phyloP scores from a whole-genome alignment of 768 basidiomycete species.

The Russula griseocarnosa region DNA sequence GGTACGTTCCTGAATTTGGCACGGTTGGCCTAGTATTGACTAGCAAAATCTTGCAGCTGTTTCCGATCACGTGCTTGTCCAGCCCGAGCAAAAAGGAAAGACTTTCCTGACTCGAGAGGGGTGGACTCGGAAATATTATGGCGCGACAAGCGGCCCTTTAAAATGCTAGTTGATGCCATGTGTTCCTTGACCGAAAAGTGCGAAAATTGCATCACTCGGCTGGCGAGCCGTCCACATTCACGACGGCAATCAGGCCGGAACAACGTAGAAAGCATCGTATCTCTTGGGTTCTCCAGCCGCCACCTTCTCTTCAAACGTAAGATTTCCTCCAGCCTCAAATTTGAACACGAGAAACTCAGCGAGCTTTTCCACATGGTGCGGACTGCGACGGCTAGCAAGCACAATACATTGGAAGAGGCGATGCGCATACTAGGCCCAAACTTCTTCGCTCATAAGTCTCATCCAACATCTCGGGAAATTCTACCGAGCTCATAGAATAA shows the following conservation, averaged over 20 bases:
- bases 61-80: not conserved
- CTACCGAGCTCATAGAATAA: not conserved
- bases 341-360: conserved; percentile 2
- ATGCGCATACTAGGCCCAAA: not conserved
- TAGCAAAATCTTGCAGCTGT: not conserved
- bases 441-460: conserved; percentile 1
- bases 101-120: not conserved
- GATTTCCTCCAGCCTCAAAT: not conserved
- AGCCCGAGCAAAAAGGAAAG: not conserved
- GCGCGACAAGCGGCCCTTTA: not conserved
- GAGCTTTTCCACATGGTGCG: not conserved
- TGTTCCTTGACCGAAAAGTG: conserved; percentile 7
- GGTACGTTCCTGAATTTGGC: not conserved
- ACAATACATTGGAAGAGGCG: conserved; percentile 9
- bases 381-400: conserved; percentile 2
- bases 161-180: not conserved
- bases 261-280: conserved; percentile 1
- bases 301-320: not conserved
- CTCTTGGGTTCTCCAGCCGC: not conserved
- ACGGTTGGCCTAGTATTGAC: not conserved
- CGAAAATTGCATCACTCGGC: conserved; percentile 7
- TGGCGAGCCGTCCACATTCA: not conserved
- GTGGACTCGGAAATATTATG: not conserved
- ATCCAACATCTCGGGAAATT: not conserved
- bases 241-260: not conserved